Evolutionary conservation across 2,329 filamentous ascomycete genomes (phyloP).

Genomic region (Colletotrichum paranaense): DNA sequence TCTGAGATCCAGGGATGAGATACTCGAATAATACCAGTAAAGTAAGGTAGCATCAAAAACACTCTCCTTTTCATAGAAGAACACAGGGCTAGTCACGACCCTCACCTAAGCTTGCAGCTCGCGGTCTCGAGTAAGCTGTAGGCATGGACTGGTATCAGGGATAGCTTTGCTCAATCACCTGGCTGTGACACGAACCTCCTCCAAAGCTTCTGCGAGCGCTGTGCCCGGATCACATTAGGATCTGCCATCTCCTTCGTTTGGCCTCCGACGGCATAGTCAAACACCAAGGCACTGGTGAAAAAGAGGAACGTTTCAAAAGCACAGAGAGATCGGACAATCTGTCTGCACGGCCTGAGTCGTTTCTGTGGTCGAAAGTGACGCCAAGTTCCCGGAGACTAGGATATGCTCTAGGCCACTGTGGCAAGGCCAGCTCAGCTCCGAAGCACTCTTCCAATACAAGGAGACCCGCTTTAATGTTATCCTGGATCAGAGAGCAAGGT

Average conservation of each 20-base stretch:
- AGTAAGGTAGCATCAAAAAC: neutral
- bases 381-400: neutral
- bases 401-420: neutral
- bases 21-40: neutral
- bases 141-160: neutral
- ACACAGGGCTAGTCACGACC: neutral
- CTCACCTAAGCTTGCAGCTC: neutral
- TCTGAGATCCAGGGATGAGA: neutral
- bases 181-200: neutral
- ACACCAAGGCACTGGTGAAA: neutral
- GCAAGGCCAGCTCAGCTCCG: no score
- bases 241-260: neutral
- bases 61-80: neutral
- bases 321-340: constrained; percentile 3
- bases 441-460: no score
- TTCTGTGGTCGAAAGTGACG: neutral
- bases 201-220: neutral
- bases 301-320: constrained; percentile 4
- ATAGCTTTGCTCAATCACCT: neutral
- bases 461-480: no score
- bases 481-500: no score
- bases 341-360: neutral
- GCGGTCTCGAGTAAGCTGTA: neutral
- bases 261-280: neutral
- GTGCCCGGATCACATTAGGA: neutral